A percentile compares a stretch with the other conserved stretches of the same genome.
These are phyloP conservation scores for Drosera spatulata DNA, from an alignment of 179 eudicot species.

Conservation along the genomic window DNA sequence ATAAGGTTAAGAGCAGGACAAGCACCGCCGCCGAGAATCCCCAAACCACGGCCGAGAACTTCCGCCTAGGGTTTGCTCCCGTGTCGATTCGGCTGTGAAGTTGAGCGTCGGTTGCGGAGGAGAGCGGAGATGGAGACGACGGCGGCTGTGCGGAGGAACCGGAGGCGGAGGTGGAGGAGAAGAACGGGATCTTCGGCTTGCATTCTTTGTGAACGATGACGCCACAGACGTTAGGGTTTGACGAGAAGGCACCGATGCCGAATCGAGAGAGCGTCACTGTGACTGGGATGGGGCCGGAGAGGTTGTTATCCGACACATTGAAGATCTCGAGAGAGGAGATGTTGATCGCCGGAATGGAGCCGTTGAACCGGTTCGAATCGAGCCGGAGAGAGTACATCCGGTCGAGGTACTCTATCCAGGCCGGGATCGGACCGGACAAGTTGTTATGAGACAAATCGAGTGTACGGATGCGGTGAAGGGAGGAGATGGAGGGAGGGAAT, in stretches of 20 bases:
- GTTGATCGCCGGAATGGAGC: slow-evolving; percentile 17
- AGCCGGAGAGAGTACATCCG: slow-evolving; percentile 15
- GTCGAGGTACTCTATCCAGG: slow-evolving; percentile 14
- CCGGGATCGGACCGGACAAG: slow-evolving; percentile 21
- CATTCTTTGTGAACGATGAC: slow-evolving; percentile 17
- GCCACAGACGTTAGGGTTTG: slow-evolving; percentile 19
- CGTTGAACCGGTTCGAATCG: slow-evolving; percentile 15
- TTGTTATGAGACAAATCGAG: slow-evolving; percentile 40
- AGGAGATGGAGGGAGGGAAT: slow-evolving; percentile 40
- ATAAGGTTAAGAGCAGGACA: slow-evolving; percentile 5
- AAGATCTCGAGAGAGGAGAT: slow-evolving; percentile 17
- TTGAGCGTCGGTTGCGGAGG: background rate
- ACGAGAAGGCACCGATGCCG: background rate
- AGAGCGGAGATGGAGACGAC: background rate
- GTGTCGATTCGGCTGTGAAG: too few species aligned
- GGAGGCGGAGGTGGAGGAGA: slow-evolving; percentile 3
- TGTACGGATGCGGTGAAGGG: slow-evolving; percentile 48
- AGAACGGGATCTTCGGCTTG: slow-evolving; percentile 9
- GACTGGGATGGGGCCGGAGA: slow-evolving; percentile 19
- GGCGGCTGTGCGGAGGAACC: too few species aligned
- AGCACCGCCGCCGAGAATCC: slow-evolving; percentile 15
- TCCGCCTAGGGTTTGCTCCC: slow-evolving; percentile 4
- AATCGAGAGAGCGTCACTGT: slow-evolving; percentile 10
- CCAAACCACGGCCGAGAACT: background rate
- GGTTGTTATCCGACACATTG: slow-evolving; percentile 19